These are phyloP conservation scores for Pelargonium myrrhifolium DNA, from an alignment of 441 rosid genomes.

Conservation along the genomic window DNA sequence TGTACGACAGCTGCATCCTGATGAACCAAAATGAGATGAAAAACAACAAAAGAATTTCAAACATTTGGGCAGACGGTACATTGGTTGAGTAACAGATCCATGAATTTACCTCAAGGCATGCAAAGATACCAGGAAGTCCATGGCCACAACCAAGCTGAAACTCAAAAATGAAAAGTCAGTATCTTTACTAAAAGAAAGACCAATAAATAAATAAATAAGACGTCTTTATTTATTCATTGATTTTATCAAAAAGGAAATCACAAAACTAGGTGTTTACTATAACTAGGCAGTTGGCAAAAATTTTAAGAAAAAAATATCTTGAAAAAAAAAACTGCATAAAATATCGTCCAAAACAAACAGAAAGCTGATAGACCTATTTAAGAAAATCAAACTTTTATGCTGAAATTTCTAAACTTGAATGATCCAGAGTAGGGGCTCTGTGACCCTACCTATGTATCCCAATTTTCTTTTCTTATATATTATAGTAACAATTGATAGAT, in stretches of 20 bases:
- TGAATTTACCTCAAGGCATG: constrained; percentile 56
- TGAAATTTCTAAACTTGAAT: no score
- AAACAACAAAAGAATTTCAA: constrained; percentile 11
- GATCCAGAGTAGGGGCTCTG: no score
- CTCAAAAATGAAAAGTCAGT: constrained; percentile 19
- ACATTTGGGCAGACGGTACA: constrained; percentile 2
- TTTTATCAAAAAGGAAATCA: neutral
- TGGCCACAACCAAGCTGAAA: constrained; percentile 92
- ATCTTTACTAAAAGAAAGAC: constrained; percentile 11
- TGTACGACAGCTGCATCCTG: constrained; percentile 65
- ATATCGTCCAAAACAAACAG: no score
- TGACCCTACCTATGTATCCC: no score
- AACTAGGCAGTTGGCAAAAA: neutral
- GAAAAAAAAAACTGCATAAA: neutral
- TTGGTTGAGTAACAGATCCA: constrained; percentile 5
- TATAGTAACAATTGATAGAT: no score
- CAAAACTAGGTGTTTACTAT: neutral
- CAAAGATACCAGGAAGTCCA: constrained; percentile 75
- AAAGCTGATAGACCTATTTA: no score
- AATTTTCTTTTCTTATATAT: no score
- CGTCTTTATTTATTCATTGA: neutral
- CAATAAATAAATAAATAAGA: neutral
- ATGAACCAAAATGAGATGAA: constrained; percentile 17
- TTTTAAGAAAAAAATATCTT: neutral
- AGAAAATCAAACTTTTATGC: no score